Evolutionary conservation across 2,329 filamentous ascomycete species (phyloP).

Genomic region (Xylariomycetidae sp.): DNA sequence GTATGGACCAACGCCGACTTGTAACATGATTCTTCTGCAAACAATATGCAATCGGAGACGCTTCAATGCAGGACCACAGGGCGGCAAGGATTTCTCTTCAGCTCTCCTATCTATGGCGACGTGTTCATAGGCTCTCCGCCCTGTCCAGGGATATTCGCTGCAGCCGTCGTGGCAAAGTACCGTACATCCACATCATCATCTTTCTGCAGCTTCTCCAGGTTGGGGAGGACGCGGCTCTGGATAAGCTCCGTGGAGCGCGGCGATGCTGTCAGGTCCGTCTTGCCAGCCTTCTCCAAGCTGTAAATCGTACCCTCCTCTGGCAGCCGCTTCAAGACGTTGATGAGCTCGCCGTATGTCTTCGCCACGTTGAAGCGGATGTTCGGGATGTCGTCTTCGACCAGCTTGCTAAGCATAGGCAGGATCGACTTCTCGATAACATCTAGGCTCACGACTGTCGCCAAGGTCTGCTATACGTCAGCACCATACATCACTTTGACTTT

Average conservation of each 20-base stretch:
- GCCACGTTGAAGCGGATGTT: conserved; percentile 99
- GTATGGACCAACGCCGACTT: conserved; percentile 15
- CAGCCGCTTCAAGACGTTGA: conserved; percentile 85
- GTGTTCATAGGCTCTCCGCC: conserved; percentile 58
- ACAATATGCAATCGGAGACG: conserved; percentile 18
- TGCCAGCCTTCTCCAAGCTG: conserved; percentile 73
- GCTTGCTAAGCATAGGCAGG: conserved; percentile 90
- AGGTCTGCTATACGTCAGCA: conserved; percentile 55
- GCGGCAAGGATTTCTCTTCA: conserved; percentile 18
- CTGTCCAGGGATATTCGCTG: conserved; percentile 49
- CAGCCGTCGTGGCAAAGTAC: conserved; percentile 92
- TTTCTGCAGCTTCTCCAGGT: conserved; percentile 90
- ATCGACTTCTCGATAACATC: conserved; percentile 91
- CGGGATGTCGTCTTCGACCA: conserved; percentile 89
- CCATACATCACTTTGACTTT: not conserved
- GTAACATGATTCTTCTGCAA: conserved; percentile 15
- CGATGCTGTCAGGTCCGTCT: conserved; percentile 52
- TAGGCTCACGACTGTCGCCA: conserved; percentile 86
- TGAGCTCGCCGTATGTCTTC: conserved; percentile 89
- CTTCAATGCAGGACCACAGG: conserved; percentile 17
- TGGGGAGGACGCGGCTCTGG: conserved; percentile 78
- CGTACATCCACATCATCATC: conserved; percentile 97
- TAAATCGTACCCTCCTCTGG: conserved; percentile 83
- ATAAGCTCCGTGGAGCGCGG: conserved; percentile 73
- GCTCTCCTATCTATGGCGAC: conserved; percentile 51